Base-by-base conservation (phyloP, 1,139 yeast genomes). In the Arxiozyma bovina region DNA sequence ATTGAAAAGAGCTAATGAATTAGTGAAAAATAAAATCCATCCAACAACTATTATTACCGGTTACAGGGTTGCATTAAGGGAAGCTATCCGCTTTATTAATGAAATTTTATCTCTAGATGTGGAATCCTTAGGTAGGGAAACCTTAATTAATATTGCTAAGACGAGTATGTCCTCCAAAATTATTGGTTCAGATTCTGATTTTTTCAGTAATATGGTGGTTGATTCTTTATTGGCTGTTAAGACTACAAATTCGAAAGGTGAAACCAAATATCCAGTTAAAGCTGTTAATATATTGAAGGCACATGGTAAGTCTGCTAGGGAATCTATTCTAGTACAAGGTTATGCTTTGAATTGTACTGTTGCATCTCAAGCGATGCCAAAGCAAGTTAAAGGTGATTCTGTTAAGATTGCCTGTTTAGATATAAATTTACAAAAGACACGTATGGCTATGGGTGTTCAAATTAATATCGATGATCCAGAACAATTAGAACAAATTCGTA, bases 391-490 rank as follows among this genome's bases (percentile, higher is more conserved):
- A 52, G 70, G 69, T 34, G 70, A 70, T 45, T 64, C 64, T 53
- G 69, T 69, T 44, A 87, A 85, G 68, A 89, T 94, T 67, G 99
- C 99, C 4, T 85, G 93, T 63, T 78, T 94, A 67, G 99, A 94
- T 72, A 82, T 94, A 73, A 93, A 94, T 72, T 76, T 94, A 68
- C 99, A 94, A 72, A 93, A 91, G 72, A 93, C 97, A 9, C 83
- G 91, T 71, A 90, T 94, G 98, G 96, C 98, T 44, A 83, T 94
- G 84, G 99, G 99, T 53, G 98, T 94, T 54, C 96, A 91, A 72
- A 88, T 94, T 70, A 91, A 93, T 68, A 89, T 94, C 66, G 96
- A 89, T 64, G 98, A 94, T 70, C 99, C 99, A 47, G 96, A 93
- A 63, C 96, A 90, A 73, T 80, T 94, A 64, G 99, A 94, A 74